These are phyloP conservation scores for Nothophytophthora sp. DNA, from an alignment of 352 stramenopile species.

Conservation along the genomic window DNA sequence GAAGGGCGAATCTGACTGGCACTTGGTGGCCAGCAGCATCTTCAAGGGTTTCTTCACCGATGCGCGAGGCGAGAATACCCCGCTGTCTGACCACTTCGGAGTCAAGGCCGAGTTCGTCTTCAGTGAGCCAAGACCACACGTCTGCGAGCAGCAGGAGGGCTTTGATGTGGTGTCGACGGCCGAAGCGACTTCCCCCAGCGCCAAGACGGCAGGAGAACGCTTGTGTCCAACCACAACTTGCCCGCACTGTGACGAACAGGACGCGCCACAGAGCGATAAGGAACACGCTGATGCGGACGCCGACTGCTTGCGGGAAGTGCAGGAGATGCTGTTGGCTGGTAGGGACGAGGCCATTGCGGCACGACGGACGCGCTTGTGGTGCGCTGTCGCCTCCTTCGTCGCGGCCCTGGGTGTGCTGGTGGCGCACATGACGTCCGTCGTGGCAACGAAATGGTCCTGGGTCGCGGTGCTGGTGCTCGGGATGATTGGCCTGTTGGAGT, in stretches of 20 bases:
- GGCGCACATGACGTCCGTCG: constrained; percentile 26
- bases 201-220: constrained; percentile 3
- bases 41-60: constrained; percentile 83
- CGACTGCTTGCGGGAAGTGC: constrained; percentile 49
- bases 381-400: constrained; percentile 31
- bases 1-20: constrained; percentile 32
- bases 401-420: constrained; percentile 32
- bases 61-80: constrained; percentile 52
- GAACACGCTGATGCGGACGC: constrained; percentile 19
- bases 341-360: constrained; percentile 39
- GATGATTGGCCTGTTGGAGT: constrained; percentile 51
- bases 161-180: constrained; percentile 25
- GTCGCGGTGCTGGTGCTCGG: constrained; percentile 33
- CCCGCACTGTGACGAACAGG: constrained; percentile 43
- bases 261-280: constrained; percentile 19
- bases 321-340: constrained; percentile 38
- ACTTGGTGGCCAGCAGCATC: constrained; percentile 59
- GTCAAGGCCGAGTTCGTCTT: constrained; percentile 74
- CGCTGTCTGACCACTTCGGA: constrained; percentile 80
- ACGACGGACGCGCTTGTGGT: constrained; percentile 41
- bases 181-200: constrained; percentile 12
- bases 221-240: constrained; percentile 44
- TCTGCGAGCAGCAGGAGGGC: constrained; percentile 34
- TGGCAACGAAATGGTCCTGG: constrained; percentile 36
- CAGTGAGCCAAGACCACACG: constrained; percentile 26